Conservation (phyloP, 345 rosid genomes). For the Carallia pectinifolia region DNA sequence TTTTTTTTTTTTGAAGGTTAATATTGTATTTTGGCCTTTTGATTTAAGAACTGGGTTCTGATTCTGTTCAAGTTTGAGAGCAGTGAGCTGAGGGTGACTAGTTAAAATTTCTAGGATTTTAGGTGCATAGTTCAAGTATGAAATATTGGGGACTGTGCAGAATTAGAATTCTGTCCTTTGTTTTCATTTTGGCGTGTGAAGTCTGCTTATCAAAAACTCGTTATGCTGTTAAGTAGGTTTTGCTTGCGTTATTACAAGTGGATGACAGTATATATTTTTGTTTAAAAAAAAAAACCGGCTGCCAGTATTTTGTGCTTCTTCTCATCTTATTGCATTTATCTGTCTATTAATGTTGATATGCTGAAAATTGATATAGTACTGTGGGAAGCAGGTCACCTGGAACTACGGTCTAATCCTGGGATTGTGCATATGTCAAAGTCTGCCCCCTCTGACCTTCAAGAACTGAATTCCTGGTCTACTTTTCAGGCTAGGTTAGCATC, state of each 20-base stretch:
- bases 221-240: neutral
- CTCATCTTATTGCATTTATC: too few species aligned
- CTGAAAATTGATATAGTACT: conserved; percentile 9
- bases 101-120: neutral
- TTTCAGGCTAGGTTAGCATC: conserved; percentile 37
- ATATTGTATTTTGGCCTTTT: conserved; percentile 11
- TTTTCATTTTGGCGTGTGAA: neutral
- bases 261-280: neutral
- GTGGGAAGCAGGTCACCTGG: conserved; percentile 28
- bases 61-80: neutral
- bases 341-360: neutral
- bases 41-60: conserved; percentile 6
- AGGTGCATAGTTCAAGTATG: neutral
- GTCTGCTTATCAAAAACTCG: neutral
- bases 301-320: too few species aligned
- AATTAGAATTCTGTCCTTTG: neutral
- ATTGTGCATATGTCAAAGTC: conserved; percentile 60
- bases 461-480: conserved; percentile 27
- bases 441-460: conserved; percentile 46
- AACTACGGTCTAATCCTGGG: conserved; percentile 16
- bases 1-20: too few species aligned
- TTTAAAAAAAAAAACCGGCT: too few species aligned
- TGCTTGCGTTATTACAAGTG: neutral
- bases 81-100: neutral
- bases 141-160: neutral